Conservation (phyloP, 179 eudicot species). For the Silene vulgaris region DNA sequence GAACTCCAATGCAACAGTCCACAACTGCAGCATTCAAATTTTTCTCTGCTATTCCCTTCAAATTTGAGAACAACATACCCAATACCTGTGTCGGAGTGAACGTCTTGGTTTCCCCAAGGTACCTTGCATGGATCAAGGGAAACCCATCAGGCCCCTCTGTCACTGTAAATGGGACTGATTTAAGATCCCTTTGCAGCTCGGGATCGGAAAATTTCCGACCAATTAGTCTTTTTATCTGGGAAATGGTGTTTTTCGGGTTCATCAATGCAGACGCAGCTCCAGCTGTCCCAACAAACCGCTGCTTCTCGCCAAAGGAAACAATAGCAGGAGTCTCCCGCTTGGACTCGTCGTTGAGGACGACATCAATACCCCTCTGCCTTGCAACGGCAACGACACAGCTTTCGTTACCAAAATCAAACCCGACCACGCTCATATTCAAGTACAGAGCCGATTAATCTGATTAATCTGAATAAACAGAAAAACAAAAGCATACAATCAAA, state of each 20-base stretch:
- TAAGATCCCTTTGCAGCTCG: constrained; percentile 72
- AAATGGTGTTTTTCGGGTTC: constrained; percentile 84
- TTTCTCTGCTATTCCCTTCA: constrained; percentile 80
- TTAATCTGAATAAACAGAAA: constrained; percentile 15
- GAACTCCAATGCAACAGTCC: constrained; percentile 93
- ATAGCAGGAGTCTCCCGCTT: constrained; percentile 85
- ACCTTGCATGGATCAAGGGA: constrained; percentile 70
- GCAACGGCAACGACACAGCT: constrained; percentile 89
- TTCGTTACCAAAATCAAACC: constrained; percentile 90
- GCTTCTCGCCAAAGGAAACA: constrained; percentile 89
- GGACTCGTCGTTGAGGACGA: constrained; percentile 91
- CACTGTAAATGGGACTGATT: constrained; percentile 63
- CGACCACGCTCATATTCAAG: constrained; percentile 76
- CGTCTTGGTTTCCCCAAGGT: constrained; percentile 58
- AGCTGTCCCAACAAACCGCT: constrained; percentile 80
- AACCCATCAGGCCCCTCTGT: constrained; percentile 83
- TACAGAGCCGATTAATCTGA: background rate
- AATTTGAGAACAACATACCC: constrained; percentile 74
- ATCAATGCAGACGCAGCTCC: constrained; percentile 84
- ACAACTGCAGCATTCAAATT: constrained; percentile 79
- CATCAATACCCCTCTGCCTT: constrained; percentile 88
- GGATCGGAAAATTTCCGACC: constrained; percentile 75
- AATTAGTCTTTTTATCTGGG: constrained; percentile 75
- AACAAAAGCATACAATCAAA: background rate
- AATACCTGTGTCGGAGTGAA: constrained; percentile 79